phyloP scores from a whole-genome alignment of 108 stramenopile species.

The Skeletonema tropicum region DNA sequence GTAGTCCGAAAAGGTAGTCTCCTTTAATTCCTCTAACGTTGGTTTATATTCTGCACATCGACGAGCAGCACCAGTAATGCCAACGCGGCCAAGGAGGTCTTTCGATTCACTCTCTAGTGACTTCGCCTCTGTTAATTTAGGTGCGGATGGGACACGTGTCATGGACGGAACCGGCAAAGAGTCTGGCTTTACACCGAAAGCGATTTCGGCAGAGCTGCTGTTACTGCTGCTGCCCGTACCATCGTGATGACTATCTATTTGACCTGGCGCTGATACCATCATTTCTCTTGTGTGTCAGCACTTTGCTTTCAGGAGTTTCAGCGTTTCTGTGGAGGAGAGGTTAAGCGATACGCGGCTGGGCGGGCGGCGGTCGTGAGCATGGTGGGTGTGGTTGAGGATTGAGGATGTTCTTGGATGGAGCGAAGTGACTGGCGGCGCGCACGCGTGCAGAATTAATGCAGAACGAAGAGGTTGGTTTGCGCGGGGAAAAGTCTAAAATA shows the following conservation, averaged over 20 bases:
- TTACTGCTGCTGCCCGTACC: too few species aligned
- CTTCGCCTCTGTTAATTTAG: constrained; percentile 33
- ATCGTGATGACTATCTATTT: background rate
- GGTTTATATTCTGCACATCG: constrained; percentile 61
- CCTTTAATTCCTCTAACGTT: constrained; percentile 63
- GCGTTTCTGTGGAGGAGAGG: too few species aligned
- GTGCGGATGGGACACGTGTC: background rate
- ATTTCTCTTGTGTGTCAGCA: background rate
- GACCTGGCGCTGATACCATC: background rate
- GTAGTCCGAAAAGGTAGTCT: constrained; percentile 73
- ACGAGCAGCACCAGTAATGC: constrained; percentile 26
- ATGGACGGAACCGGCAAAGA: constrained; percentile 8
- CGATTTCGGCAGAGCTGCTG: background rate
- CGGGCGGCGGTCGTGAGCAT: too few species aligned
- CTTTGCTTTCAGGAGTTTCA: too few species aligned
- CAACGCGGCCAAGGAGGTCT: constrained; percentile 26
- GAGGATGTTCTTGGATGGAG: too few species aligned
- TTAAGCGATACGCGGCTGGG: too few species aligned
- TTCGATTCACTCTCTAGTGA: constrained; percentile 36
- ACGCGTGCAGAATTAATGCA: too few species aligned
- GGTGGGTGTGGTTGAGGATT: too few species aligned
- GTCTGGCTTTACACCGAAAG: background rate
- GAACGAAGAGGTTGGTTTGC: too few species aligned
- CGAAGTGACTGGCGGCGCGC: too few species aligned
- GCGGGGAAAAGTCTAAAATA: too few species aligned